Base-by-base conservation (phyloP, 495 filamentous ascomycete species). In the Tuber brumale region DNA sequence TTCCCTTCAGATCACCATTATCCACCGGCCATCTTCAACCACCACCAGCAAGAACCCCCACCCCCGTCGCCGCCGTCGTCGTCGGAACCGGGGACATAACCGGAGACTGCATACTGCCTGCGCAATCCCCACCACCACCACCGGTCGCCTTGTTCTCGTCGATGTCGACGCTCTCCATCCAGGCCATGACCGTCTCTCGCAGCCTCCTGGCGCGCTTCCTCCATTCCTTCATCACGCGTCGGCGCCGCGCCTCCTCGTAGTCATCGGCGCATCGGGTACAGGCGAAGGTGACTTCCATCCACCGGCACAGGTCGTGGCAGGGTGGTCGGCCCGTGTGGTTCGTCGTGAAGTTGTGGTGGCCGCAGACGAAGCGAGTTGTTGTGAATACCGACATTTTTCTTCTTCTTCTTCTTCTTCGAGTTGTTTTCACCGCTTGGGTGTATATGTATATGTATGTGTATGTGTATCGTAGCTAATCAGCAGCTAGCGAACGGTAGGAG, bases 1-100 rank as follows among this genome's bases (percentile, higher is more conserved):
- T 61, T 61, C 57, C 57, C 57, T 61, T n/a, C 57, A 31, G 57
- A 61, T 61, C 57, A 61, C 57, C 57, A 61, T 61, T 61, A 27
- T 31, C 57, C 57, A 14, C 27, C 57, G n/a, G 57, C 57, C n/a
- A 61, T 31, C 57, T 31, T 61, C 57, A 61, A 61, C 57, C 57
- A 61, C 48, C 48, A 27, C 57, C 57, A 16, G 57, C 57, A 31
- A 61, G 57, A 16, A 61, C 57, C 57, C 57, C 57, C 57, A 61
- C 57, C 12, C 57, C 57, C 57, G 27, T 31, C 48, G 48, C 48
- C 48, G 57, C 57, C 12, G 57, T 35, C 18, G 57, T 35, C 57
- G n/a, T 66, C 27, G 3, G 57, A 66, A 35, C 27, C 57, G 57
- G 57, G 27, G 57, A 66, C 57, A 66, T 66, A 66, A 66, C 57